Evolutionary conservation across 164 flowering plant genomes (phyloP), one percentile per base, ranked within the genome.

Genomic region (Tinospora cordifolia): DNA sequence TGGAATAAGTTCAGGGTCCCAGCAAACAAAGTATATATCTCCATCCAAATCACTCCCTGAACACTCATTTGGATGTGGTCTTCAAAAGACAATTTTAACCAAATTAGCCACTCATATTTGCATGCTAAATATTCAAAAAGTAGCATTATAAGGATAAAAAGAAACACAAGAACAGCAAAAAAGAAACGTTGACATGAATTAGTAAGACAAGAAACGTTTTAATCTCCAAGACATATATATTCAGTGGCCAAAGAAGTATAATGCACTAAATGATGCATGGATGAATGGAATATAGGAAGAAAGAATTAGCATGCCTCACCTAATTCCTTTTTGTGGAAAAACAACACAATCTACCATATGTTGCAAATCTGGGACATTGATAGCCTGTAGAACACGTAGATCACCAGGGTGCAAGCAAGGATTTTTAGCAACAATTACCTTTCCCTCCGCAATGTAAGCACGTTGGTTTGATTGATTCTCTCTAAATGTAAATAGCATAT

Each of bases 351-450:
- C 96, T 68, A 88, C 87, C 97, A 94, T 87, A 72, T 90, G 98
- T 59, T 80, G 82, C 82, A 94, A 77, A 19, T 79, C 82, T 3
- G 90, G 91, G 65, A 86, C 89, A 80, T 90, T 65, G 11, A 90
- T 84, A 59, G 98, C 98, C 75, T 2, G 49, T 67, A 94, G 69
- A 64, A 90, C 84, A 69, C 97, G 93, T 21, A 94, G 83, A 81
- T 94, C 98, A 15, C 98, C 99, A 14, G 99, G 99, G 74, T 94
- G 98, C 51, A 94, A 76, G 65, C 99, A 94, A 0, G 99, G 99
- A 68, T 92, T 92, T 83, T 89, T 94, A 9, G 99, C 95, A 71
- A 94, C 98, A 41, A 87, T 77, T 2, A 94, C 90, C 38, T 70
- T 77, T 36, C 96, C 91, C 70, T 69, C 25, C 27, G 87, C 71